Evolutionary conservation across 805 yeast species (phyloP).

Genomic region (Clavispora asparagi): DNA sequence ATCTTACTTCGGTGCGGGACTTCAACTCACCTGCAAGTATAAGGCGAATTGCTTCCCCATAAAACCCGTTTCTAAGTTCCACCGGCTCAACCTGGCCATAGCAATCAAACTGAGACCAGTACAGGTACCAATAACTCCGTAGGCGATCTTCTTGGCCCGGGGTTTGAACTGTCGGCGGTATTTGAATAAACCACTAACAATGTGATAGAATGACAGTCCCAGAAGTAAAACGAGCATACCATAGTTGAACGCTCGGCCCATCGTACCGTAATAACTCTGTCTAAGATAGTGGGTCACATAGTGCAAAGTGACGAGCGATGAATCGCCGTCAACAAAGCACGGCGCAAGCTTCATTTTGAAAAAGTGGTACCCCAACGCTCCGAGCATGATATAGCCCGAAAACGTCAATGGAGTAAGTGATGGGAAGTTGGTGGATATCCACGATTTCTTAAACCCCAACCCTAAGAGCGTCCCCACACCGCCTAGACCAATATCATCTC

Average conservation of each 20-base stretch:
- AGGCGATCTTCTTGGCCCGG: constrained; percentile 41
- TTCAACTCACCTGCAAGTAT: constrained; percentile 15
- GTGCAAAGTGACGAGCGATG: constrained; percentile 48
- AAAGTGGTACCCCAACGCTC: constrained; percentile 43
- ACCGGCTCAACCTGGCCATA: constrained; percentile 21
- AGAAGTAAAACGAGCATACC: constrained; percentile 13
- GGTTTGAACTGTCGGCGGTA: constrained; percentile 38
- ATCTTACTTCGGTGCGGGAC: not conserved
- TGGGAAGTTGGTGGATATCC: constrained; percentile 40
- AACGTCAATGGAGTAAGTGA: constrained; percentile 51
- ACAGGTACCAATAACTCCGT: constrained; percentile 32
- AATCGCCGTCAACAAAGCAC: constrained; percentile 56
- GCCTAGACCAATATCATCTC: constrained; percentile 53
- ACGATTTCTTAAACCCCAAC: constrained; percentile 45
- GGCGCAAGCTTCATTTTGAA: constrained; percentile 48
- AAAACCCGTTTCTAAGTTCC: constrained; percentile 23
- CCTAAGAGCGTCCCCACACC: constrained; percentile 56
- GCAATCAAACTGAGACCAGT: constrained; percentile 35
- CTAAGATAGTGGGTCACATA: constrained; percentile 36
- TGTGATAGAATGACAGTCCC: constrained; percentile 43
- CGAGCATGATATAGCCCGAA: constrained; percentile 52
- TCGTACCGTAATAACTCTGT: constrained; percentile 8
- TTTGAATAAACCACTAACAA: constrained; percentile 47
- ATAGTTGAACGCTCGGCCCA: constrained; percentile 10
- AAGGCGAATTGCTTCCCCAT: constrained; percentile 24